A percentile compares a stretch with the other conserved stretches of the same genome.
These are phyloP conservation scores for Vaccinium myrtillus DNA, from an alignment of 148 eudicot genomes.

Conservation along the genomic window DNA sequence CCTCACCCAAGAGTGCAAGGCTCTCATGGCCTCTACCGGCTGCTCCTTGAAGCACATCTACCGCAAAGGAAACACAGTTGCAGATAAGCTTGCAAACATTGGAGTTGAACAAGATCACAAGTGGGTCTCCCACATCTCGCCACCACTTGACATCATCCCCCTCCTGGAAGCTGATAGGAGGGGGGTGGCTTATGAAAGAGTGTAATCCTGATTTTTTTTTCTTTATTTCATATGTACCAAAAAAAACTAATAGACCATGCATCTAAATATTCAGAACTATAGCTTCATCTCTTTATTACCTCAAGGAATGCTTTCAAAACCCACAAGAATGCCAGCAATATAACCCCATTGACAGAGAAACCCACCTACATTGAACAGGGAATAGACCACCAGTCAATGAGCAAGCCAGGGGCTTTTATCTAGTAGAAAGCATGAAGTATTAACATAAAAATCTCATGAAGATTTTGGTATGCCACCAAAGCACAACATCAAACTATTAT, in stretches of 20 bases:
- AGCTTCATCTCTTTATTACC: conserved; percentile 37
- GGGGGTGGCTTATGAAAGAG: too few species aligned
- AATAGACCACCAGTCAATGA: background rate
- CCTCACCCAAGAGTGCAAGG: too few species aligned
- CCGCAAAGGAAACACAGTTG: too few species aligned
- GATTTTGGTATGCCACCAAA: background rate
- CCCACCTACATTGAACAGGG: conserved; percentile 57
- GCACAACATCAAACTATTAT: background rate
- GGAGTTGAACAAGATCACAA: too few species aligned
- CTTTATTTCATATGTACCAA: too few species aligned
- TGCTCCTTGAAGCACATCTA: too few species aligned
- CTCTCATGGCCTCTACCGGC: too few species aligned
- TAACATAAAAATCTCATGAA: background rate
- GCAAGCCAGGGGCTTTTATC: background rate
- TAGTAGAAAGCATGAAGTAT: conserved; percentile 6
- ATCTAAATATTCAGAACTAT: background rate
- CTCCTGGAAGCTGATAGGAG: too few species aligned
- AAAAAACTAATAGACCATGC: background rate
- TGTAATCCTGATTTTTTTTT: too few species aligned
- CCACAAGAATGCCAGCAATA: conserved; percentile 87
- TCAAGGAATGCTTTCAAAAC: conserved; percentile 90
- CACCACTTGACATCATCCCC: too few species aligned
- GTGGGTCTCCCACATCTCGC: too few species aligned
- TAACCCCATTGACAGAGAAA: conserved; percentile 84
- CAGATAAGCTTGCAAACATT: too few species aligned